Conservation (phyloP, 345 rosid genomes). For the Litchi chinensis region DNA sequence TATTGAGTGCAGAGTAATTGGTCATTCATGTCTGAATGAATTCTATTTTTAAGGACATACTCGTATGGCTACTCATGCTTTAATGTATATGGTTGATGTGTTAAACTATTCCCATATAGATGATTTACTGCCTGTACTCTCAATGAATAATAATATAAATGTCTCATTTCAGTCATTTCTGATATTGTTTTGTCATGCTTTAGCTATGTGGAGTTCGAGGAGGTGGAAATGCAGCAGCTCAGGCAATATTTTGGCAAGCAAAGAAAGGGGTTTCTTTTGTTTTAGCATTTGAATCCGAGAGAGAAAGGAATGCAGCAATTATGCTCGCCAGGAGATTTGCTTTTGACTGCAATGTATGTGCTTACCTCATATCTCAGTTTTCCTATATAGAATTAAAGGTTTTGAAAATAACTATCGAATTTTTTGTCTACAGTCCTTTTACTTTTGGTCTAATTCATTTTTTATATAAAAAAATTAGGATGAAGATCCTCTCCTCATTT, state of each 20-base stretch:
- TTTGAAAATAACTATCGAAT: too few species aligned
- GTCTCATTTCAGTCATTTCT: background rate
- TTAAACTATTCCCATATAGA: background rate
- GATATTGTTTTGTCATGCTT: slow-evolving; percentile 21
- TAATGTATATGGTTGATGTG: background rate
- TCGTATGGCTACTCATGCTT: background rate
- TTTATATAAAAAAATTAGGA: too few species aligned
- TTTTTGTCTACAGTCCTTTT: too few species aligned
- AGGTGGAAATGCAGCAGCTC: slow-evolving; percentile 95
- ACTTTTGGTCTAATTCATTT: too few species aligned
- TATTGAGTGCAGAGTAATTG: background rate
- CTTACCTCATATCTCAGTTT: background rate
- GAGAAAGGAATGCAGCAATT: slow-evolving; percentile 88
- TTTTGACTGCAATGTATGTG: slow-evolving; percentile 92
- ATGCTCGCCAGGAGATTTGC: slow-evolving; percentile 97
- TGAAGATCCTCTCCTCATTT: too few species aligned
- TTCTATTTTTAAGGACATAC: background rate
- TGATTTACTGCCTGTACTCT: background rate
- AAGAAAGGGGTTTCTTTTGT: slow-evolving; percentile 73
- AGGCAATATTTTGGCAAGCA: slow-evolving; percentile 91
- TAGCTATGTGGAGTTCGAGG: slow-evolving; percentile 99
- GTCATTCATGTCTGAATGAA: background rate
- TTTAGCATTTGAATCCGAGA: slow-evolving; percentile 82
- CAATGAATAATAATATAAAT: background rate
- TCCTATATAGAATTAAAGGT: background rate